Conservation (phyloP, 116 monocot species). For the Trichopus zeylanicus region DNA sequence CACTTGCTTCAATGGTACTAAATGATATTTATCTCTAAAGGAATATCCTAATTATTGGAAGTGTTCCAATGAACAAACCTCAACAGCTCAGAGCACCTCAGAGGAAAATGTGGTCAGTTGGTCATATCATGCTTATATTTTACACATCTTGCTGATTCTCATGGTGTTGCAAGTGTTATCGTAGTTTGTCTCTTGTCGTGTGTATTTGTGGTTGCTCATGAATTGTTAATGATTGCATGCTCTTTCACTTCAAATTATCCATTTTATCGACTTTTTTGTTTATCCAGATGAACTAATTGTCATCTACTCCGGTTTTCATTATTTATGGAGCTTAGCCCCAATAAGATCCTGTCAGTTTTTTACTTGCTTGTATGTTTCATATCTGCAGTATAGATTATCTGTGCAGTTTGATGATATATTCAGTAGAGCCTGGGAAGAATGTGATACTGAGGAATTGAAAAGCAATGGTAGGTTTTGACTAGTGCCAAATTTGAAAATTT, state of each 20-base stretch:
- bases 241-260: background rate
- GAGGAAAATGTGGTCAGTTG: conserved; percentile 53
- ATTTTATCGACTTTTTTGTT: background rate
- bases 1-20: background rate
- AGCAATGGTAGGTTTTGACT: conserved; percentile 25
- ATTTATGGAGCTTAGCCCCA: background rate
- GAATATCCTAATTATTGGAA: conserved; percentile 51
- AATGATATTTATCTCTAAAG: conserved; percentile 19
- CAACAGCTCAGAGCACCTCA: conserved; percentile 4
- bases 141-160: background rate
- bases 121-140: background rate
- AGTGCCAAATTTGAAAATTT: background rate
- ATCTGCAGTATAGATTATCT: conserved; percentile 44
- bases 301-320: background rate
- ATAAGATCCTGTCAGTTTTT: background rate
- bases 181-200: background rate
- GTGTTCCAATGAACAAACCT: conserved; percentile 10
- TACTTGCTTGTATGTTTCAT: background rate
- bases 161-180: background rate
- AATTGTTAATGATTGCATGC: background rate
- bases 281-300: no score
- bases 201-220: no score
- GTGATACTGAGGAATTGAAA: conserved; percentile 19
- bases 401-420: conserved; percentile 91
- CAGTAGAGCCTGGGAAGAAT: conserved; percentile 66